phyloP scores from a whole-genome alignment of 352 stramenopile species.

The Phytopythium sindhum region DNA sequence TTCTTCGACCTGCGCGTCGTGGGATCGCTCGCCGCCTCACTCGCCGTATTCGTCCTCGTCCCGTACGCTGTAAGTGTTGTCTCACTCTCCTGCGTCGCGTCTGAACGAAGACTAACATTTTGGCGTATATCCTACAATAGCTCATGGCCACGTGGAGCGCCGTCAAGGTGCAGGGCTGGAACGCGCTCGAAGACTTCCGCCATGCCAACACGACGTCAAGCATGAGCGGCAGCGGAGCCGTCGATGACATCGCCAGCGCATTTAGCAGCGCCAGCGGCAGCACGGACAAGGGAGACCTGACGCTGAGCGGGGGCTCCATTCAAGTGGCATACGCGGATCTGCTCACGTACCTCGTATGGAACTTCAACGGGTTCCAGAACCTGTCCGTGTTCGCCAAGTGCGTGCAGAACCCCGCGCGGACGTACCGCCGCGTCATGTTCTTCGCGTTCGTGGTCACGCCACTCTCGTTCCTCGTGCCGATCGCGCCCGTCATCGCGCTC shows the following conservation, averaged over 20 bases:
- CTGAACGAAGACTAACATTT: background rate
- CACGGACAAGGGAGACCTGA: background rate
- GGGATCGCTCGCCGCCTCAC: slow-evolving; percentile 21
- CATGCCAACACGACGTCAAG: slow-evolving; percentile 14
- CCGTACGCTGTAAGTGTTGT: slow-evolving; percentile 30
- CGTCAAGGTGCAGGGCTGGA: slow-evolving; percentile 30
- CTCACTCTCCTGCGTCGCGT: background rate
- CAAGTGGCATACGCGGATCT: slow-evolving; percentile 21
- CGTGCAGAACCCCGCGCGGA: slow-evolving; percentile 28
- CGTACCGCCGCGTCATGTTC: slow-evolving; percentile 43
- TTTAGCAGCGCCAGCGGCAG: background rate
- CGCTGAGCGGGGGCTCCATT: slow-evolving; percentile 8
- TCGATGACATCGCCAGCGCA: background rate
- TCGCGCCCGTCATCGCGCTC: slow-evolving; percentile 28
- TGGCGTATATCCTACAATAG: slow-evolving; percentile 8
- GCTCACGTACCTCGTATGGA: slow-evolving; percentile 41
- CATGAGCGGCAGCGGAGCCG: background rate
- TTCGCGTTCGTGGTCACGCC: slow-evolving; percentile 33
- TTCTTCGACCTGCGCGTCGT: slow-evolving; percentile 45
- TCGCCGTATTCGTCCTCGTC: slow-evolving; percentile 33
- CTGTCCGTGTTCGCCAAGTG: slow-evolving; percentile 46
- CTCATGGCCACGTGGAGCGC: slow-evolving; percentile 35
- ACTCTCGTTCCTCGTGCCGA: slow-evolving; percentile 43
- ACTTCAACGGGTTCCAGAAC: slow-evolving; percentile 57
- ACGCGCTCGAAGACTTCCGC: slow-evolving; percentile 26